Base-by-base conservation (phyloP, 2,329 filamentous ascomycete genomes). In the Colletotrichum viniferum region DNA sequence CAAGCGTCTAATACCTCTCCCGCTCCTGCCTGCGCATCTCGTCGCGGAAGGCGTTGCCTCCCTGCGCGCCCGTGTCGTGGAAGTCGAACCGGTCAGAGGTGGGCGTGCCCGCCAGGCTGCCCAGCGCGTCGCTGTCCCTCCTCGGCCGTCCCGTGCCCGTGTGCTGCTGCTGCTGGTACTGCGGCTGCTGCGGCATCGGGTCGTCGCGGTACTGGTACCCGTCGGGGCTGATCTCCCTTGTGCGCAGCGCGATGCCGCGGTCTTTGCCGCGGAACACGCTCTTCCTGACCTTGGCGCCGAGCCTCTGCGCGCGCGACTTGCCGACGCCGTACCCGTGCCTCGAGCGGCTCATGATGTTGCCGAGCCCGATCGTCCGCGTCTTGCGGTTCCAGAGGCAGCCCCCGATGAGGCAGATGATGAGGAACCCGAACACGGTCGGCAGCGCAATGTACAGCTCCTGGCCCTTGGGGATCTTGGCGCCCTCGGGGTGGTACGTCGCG, bases 371-470 rank as follows among this genome's bases (percentile, higher is more conserved):
- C 75, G 81, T 81, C 71, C 90, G 86, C n/a, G 85, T 82, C 79
- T 87, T 85, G 70, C 86, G 84, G 82, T 91, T 90, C 86, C 87
- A 77, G 85, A 93, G 69, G 84, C 88, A 86, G 82, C 92, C 81
- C 82, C 92, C 85, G 83, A 92, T 58, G 78, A 91, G 74, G 77
- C 89, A 83, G 64, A 91, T 75, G 56, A 84, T 63, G 69, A 90
- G 82, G 79, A 87, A 84, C 65, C 86, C 87, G n/a, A 90, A 81
- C 24, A 89, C 83, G 69, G 85, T 82, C 21, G 90, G 90, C 7
- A 92, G 84, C 16, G 87, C 90, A 77, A 92, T 89, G 79, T 86
- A 85, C 60, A 92, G 83, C 32, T 86, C 88, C 12, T 84, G 78
- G 64, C 86, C 82, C 32, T 80, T 79, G 18, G 86, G 84, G 7